These are phyloP conservation scores for Jamesozyma rosinii DNA, from an alignment of 805 yeast genomes.

Conservation along the genomic window DNA sequence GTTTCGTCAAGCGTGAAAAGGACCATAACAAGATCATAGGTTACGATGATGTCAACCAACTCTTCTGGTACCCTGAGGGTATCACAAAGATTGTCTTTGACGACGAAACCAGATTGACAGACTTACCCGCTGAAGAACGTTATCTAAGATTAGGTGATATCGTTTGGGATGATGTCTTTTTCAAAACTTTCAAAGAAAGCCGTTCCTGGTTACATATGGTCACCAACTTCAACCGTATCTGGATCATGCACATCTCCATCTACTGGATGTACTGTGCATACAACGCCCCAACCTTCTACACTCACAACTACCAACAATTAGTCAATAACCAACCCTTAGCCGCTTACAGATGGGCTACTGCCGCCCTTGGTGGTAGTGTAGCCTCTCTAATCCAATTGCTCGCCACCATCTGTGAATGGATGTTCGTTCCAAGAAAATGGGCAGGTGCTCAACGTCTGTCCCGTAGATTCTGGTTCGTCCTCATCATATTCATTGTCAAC, in stretches of 20 bases:
- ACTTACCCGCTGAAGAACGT: conserved; percentile 83
- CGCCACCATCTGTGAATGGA: conserved; percentile 90
- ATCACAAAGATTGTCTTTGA: conserved; percentile 73
- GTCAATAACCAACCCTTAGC: conserved; percentile 79
- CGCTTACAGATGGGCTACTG: conserved; percentile 86
- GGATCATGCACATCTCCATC: conserved; percentile 84
- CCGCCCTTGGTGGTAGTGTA: conserved; percentile 84
- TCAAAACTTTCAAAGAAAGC: conserved; percentile 90
- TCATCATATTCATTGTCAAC: conserved; percentile 57
- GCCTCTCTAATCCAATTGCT: conserved; percentile 72
- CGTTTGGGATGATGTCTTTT: conserved; percentile 83
- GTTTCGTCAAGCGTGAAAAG: conserved; percentile 74
- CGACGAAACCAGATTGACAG: conserved; percentile 84
- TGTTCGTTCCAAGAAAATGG: conserved; percentile 95
- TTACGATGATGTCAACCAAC: conserved; percentile 96
- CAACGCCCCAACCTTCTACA: conserved; percentile 85
- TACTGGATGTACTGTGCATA: conserved; percentile 95
- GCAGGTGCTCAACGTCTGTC: conserved; percentile 97
- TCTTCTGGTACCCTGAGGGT: conserved; percentile 99
- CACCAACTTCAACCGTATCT: conserved; percentile 94
- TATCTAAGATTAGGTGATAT: conserved; percentile 84
- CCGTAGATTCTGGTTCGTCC: conserved; percentile 73
- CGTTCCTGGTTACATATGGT: conserved; percentile 96
- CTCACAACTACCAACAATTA: conserved; percentile 75
- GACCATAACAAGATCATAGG: conserved; percentile 79